Conservation (phyloP, 495 filamentous ascomycete genomes). For the Mycothermus thermophilus region DNA sequence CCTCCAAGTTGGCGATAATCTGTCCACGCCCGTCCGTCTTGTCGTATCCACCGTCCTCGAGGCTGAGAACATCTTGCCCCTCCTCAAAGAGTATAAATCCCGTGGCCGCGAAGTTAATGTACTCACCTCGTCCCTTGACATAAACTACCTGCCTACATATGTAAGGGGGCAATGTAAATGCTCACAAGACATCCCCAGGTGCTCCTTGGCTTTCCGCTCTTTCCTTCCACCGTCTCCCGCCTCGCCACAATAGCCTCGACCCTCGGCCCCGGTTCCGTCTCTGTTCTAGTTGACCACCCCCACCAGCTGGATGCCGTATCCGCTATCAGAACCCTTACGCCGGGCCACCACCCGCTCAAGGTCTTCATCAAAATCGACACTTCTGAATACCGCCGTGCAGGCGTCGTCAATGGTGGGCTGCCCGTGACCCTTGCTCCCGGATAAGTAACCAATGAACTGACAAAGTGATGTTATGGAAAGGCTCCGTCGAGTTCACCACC, state of each 20-base stretch:
- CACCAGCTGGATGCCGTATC: conserved; percentile 40
- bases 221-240: conserved; percentile 45
- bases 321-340: conserved; percentile 20
- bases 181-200: conserved; percentile 37
- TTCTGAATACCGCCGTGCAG: conserved; percentile 63
- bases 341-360: conserved; percentile 30
- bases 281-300: conserved; percentile 61
- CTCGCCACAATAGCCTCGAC: conserved; percentile 37
- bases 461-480: too few relatives aligned
- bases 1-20: conserved; percentile 52
- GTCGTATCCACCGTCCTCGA: conserved; percentile 70
- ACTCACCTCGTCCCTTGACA: conserved; percentile 10
- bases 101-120: conserved; percentile 43
- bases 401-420: too few relatives aligned
- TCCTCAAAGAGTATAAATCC: conserved; percentile 43
- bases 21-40: conserved; percentile 42
- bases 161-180: too few relatives aligned
- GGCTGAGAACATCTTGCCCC: conserved; percentile 51
- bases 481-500: conserved; percentile 23
- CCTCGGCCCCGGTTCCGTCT: conserved; percentile 41
- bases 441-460: too few relatives aligned
- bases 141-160: not conserved
- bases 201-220: conserved; percentile 63
- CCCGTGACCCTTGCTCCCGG: too few relatives aligned
- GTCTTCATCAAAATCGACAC: conserved; percentile 71